Evolutionary conservation across 208 protist species (phyloP).

Genomic region (Leishmania guyanensis): DNA sequence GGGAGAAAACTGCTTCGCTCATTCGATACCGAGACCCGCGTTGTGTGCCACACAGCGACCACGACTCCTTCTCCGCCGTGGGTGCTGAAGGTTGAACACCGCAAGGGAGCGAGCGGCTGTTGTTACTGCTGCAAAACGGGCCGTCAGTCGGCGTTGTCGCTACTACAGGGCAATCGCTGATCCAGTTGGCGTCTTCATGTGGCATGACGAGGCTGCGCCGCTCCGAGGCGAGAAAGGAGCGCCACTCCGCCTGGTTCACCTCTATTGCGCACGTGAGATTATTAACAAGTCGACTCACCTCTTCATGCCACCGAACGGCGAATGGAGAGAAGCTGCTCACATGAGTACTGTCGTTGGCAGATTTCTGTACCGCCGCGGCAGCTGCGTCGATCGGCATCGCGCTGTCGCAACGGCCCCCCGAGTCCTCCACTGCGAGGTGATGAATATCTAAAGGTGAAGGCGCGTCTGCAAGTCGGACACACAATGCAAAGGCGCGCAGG

Average conservation of each 20-base stretch:
- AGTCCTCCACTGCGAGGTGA: background rate
- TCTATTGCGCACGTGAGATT: slow-evolving; percentile 5
- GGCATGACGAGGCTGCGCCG: slow-evolving; percentile 1
- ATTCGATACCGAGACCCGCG: background rate
- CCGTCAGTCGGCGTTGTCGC: background rate
- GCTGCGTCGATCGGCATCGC: background rate
- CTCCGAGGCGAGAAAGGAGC: slow-evolving; percentile 6
- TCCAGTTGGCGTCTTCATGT: background rate
- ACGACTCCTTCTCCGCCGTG: background rate
- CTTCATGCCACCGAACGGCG: slow-evolving; percentile 17
- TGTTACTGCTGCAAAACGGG: background rate
- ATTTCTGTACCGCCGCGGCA: background rate
- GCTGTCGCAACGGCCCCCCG: background rate
- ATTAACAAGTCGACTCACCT: slow-evolving; percentile 11
- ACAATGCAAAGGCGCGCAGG: slow-evolving; percentile 21
- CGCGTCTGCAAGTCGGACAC: background rate
- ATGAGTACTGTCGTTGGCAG: background rate
- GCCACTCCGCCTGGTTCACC: slow-evolving; percentile 10
- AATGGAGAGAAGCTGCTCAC: background rate
- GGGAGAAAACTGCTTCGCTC: slow-evolving; percentile 5
- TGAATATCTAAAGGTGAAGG: background rate
- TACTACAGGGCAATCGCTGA: background rate
- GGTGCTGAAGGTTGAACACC: background rate
- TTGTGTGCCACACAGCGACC: background rate
- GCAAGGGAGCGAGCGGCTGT: background rate